Evolutionary conservation across 352 stramenopile genomes (phyloP).

Genomic region (Phytophthora meadii): DNA sequence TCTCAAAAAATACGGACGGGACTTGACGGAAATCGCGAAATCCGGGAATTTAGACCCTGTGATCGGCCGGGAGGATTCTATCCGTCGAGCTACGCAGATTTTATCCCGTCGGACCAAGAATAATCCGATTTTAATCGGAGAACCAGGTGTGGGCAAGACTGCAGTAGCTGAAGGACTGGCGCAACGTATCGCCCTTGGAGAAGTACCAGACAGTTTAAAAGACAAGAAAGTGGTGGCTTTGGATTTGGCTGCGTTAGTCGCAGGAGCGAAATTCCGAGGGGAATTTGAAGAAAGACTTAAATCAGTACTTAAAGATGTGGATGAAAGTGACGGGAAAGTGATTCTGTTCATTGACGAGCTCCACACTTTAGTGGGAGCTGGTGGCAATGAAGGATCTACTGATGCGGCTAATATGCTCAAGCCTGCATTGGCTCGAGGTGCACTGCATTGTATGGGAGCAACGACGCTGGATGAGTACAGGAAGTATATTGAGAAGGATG

Average conservation of each 20-base stretch:
- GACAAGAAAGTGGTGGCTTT: conserved; percentile 95
- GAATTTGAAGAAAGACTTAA: conserved; percentile 99
- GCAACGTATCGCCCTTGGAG: conserved; percentile 93
- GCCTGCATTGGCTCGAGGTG: conserved; percentile 91
- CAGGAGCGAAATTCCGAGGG: conserved; percentile 95
- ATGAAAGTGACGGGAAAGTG: conserved; percentile 94
- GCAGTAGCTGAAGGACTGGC: conserved; percentile 96
- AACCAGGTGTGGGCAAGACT: conserved; percentile 97
- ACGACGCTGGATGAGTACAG: conserved; percentile 96
- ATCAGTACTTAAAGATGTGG: conserved; percentile 95
- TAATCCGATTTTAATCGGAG: conserved; percentile 98
- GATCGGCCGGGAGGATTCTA: conserved; percentile 95
- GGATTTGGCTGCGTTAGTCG: conserved; percentile 96
- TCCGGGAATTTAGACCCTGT: conserved; percentile 92
- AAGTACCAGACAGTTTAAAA: conserved; percentile 96
- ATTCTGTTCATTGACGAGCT: conserved; percentile 98
- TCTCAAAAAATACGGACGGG: conserved; percentile 76
- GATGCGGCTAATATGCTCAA: conserved; percentile 97
- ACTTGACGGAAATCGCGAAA: conserved; percentile 77
- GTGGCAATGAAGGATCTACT: conserved; percentile 88
- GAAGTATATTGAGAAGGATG: conserved; percentile 98
- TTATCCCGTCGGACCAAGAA: conserved; percentile 97
- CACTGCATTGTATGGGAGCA: conserved; percentile 93
- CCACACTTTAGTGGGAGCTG: conserved; percentile 93
- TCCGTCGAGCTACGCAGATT: conserved; percentile 96